phyloP scores from a whole-genome alignment of 163 green algal species.

The Scenedesmus sp. region DNA sequence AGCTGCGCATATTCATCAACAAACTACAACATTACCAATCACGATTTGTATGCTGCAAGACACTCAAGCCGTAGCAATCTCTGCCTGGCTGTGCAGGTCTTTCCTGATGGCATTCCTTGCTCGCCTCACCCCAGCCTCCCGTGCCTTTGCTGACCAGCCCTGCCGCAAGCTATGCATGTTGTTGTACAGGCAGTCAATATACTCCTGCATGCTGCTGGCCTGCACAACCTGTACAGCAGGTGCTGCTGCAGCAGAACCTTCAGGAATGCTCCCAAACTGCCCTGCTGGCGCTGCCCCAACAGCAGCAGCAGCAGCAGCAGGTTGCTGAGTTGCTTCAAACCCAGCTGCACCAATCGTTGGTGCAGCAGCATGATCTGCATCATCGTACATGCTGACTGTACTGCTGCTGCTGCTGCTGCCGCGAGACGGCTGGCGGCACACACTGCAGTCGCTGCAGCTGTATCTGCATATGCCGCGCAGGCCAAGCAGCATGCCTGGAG shows the following conservation, averaged over 20 bases:
- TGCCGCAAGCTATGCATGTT: constrained; percentile 42
- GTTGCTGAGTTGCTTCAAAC: not conserved
- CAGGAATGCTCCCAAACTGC: not conserved
- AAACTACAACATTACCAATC: no score
- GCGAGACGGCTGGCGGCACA: not conserved
- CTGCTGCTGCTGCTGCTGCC: not conserved
- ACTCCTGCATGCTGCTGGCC: constrained; percentile 7
- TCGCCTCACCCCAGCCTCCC: not conserved
- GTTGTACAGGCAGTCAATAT: constrained; percentile 23
- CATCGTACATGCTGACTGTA: not conserved
- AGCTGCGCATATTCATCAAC: no score
- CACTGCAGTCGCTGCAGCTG: constrained; percentile 23
- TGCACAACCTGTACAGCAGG: not conserved
- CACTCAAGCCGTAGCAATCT: not conserved
- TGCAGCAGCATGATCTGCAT: not conserved
- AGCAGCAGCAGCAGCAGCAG: not conserved
- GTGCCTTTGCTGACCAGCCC: not conserved
- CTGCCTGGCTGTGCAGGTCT: constrained; percentile 9
- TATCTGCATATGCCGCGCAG: constrained; percentile 13
- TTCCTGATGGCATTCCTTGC: constrained; percentile 26
- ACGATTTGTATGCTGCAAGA: no score
- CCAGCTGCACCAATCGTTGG: not conserved
- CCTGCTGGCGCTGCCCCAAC: not conserved
- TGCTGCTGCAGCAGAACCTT: not conserved
- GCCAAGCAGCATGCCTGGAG: constrained; percentile 14